Evolutionary conservation across 306 rosid genomes (phyloP).

Genomic region (Malus sylvestris): DNA sequence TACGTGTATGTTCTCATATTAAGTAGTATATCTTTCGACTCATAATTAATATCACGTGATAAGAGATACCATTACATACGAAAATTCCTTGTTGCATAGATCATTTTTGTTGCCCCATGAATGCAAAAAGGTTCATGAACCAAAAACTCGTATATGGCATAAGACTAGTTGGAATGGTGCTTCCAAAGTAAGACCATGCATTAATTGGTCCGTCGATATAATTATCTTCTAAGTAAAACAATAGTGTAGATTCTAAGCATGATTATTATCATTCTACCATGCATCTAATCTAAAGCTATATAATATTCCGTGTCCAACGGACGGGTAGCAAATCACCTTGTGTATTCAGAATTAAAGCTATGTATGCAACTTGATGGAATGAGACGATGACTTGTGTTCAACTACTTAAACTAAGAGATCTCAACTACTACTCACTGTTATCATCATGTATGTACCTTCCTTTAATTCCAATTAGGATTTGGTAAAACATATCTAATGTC

Average conservation of each 20-base stretch:
- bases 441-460: slow-evolving; percentile 20
- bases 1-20: no score
- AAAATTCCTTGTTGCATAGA: no score
- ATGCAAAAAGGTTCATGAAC: neutral
- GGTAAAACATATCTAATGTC: slow-evolving; percentile 23
- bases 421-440: slow-evolving; percentile 19
- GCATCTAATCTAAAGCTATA: no score
- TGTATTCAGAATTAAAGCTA: neutral
- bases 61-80: no score
- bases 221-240: neutral
- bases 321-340: no score
- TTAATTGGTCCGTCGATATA: neutral
- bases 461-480: slow-evolving; percentile 24
- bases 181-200: neutral
- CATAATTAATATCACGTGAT: fast-evolving
- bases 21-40: no score
- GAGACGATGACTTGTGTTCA: neutral
- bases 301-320: no score
- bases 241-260: neutral
- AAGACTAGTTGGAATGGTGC: neutral
- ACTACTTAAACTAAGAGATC: slow-evolving; percentile 16
- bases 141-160: neutral
- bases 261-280: no score
- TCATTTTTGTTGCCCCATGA: no score
- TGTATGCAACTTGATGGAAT: neutral